A percentile compares a stretch with the other conserved stretches of the same genome.
These are phyloP conservation scores for Populus alba DNA, from an alignment of 345 rosid species.

Conservation along the genomic window DNA sequence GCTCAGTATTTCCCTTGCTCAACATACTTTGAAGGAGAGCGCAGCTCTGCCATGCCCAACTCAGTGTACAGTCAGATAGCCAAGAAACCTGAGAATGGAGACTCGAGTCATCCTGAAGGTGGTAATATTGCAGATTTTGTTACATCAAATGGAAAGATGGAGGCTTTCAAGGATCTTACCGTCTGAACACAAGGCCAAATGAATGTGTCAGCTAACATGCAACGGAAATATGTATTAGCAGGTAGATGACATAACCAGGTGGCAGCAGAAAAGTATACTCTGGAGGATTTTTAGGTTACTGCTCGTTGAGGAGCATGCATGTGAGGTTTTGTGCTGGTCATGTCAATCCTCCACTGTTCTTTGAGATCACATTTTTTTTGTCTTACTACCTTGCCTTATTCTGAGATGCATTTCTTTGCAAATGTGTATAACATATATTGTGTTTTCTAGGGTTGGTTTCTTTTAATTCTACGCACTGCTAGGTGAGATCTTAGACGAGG, in stretches of 20 bases:
- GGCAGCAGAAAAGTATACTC: not conserved
- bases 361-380: constrained; percentile 9
- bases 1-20: constrained; percentile 70
- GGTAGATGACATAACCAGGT: constrained; percentile 14
- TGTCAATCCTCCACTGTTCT: not conserved
- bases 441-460: constrained; percentile 26
- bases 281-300: constrained; percentile 4
- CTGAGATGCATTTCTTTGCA: constrained; percentile 41
- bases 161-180: constrained; percentile 36
- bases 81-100: constrained; percentile 55
- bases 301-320: constrained; percentile 10
- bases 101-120: constrained; percentile 35
- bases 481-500: constrained; percentile 28
- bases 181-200: constrained; percentile 13
- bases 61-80: constrained; percentile 42
- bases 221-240: constrained; percentile 2
- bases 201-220: constrained; percentile 8
- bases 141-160: constrained; percentile 69
- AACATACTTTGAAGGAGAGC: constrained; percentile 70
- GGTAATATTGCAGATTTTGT: constrained; percentile 36
- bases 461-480: constrained; percentile 17
- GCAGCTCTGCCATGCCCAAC: constrained; percentile 54
- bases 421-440: constrained; percentile 50
- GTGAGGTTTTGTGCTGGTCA: constrained; percentile 1
- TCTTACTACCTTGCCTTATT: constrained; percentile 8